Conservation (phyloP, 2,329 filamentous ascomycete genomes). For the Fusarium globosum region DNA sequence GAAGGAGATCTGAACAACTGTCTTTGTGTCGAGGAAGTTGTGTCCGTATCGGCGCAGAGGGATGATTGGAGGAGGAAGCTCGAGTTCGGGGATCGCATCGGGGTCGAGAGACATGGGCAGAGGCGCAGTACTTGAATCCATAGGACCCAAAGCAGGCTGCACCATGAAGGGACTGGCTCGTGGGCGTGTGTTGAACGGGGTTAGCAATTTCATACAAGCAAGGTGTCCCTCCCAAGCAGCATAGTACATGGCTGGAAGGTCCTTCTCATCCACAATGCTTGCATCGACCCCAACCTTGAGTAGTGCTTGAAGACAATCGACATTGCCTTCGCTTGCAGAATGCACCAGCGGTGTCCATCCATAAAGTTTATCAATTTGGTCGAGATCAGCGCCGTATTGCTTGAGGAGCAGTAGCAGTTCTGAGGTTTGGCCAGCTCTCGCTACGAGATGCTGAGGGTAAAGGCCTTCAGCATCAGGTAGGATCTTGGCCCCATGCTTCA, state of each 20-base stretch:
- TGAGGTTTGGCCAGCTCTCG: conserved; percentile 85
- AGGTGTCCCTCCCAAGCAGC: conserved; percentile 97
- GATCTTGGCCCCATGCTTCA: conserved; percentile 83
- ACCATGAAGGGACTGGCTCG: conserved; percentile 58
- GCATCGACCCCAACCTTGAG: conserved; percentile 82
- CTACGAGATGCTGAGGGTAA: conserved; percentile 96
- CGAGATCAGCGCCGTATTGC: conserved; percentile 86
- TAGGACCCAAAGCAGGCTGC: conserved; percentile 56
- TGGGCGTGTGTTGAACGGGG: conserved; percentile 64
- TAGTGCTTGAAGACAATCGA: conserved; percentile 84
- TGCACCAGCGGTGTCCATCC: conserved; percentile 98
- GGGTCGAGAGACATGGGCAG: conserved; percentile 76
- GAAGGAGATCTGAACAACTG: conserved; percentile 92
- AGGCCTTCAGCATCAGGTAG: conserved; percentile 96
- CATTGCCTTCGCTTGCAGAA: conserved; percentile 94
- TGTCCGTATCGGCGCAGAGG: conserved; percentile 94
- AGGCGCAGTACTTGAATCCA: conserved; percentile 62
- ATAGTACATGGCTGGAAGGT: conserved; percentile 95
- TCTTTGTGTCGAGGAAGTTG: conserved; percentile 98
- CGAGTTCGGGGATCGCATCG: conserved; percentile 91
- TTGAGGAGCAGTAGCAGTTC: conserved; percentile 83
- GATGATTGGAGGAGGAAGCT: conserved; percentile 94
- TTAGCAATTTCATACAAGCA: conserved; percentile 91
- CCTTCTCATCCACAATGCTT: conserved; percentile 89
- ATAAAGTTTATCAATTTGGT: conserved; percentile 95